Evolutionary conservation across 331 rosid species (phyloP).

Genomic region (Erythrophleum ivorense): DNA sequence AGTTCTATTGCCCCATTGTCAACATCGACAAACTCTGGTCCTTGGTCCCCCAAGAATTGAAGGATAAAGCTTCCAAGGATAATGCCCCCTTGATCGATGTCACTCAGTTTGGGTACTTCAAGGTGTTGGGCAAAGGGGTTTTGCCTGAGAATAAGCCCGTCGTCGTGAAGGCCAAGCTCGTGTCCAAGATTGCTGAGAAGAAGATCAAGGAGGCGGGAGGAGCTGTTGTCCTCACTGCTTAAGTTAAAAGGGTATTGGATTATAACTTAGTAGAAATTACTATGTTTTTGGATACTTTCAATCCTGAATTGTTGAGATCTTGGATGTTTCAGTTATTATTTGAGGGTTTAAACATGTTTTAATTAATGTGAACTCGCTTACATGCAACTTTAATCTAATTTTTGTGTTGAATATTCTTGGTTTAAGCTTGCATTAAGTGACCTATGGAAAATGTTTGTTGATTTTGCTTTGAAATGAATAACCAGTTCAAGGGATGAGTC

Average conservation of each 20-base stretch:
- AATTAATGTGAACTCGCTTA: conserved; percentile 27
- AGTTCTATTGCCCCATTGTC: conserved; percentile 59
- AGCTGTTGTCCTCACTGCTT: conserved; percentile 64
- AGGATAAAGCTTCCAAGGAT: conserved; percentile 53
- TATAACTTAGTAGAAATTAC: background rate
- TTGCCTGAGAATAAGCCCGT: conserved; percentile 56
- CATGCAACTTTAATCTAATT: conserved; percentile 6
- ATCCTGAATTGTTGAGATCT: conserved; percentile 11
- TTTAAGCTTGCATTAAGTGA: background rate
- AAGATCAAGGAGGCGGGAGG: conserved; percentile 69
- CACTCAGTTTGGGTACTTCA: conserved; percentile 56
- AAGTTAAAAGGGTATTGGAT: conserved; percentile 28
- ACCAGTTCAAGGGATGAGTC: background rate
- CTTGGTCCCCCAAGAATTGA: conserved; percentile 52
- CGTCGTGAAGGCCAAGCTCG: conserved; percentile 61
- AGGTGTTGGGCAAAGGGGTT: conserved; percentile 65
- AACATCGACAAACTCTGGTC: conserved; percentile 71
- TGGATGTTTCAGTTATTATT: background rate
- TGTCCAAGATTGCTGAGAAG: conserved; percentile 68
- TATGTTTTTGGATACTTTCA: background rate
- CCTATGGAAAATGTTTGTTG: background rate
- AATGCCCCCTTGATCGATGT: conserved; percentile 59
- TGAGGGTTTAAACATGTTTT: background rate
- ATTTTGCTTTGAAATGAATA: background rate
- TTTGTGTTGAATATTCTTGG: conserved; percentile 18